Conservation (phyloP, 2,329 filamentous ascomycete species). For the Ophiostoma sp. region DNA sequence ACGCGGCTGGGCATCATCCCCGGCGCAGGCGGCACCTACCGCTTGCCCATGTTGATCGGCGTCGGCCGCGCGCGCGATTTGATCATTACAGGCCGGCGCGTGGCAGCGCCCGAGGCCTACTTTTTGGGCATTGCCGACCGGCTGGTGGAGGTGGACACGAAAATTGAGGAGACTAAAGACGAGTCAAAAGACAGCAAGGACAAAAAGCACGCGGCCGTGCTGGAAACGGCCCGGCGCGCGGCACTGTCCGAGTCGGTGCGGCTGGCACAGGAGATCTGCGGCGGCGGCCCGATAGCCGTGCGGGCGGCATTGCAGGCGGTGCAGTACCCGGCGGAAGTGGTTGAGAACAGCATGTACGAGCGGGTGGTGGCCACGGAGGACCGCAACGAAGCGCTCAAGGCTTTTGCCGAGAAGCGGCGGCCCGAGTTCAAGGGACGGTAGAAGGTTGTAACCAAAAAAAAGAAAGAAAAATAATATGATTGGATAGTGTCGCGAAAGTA, state of each 20-base stretch:
- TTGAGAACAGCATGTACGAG: conserved; percentile 85
- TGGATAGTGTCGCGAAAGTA: not conserved
- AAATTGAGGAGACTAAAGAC: conserved; percentile 27
- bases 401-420: conserved; percentile 66
- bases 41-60: conserved; percentile 77
- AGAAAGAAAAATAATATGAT: not conserved
- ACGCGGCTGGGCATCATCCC: conserved; percentile 91
- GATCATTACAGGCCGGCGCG: conserved; percentile 82
- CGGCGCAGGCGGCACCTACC: conserved; percentile 86
- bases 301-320: conserved; percentile 76
- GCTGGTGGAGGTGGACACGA: conserved; percentile 64
- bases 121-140: conserved; percentile 86
- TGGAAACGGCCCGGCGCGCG: conserved; percentile 56
- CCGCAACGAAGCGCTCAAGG: conserved; percentile 77
- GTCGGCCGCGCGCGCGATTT: conserved; percentile 77
- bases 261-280: conserved; percentile 78
- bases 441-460: not conserved
- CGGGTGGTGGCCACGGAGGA: conserved; percentile 79
- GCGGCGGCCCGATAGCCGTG: conserved; percentile 73
- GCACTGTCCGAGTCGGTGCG: conserved; percentile 71
- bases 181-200: conserved; percentile 37
- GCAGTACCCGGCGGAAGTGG: conserved; percentile 62
- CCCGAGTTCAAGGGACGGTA: conserved; percentile 53
- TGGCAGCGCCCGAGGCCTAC: conserved; percentile 79
- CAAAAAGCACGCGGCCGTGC: conserved; percentile 39